Conservation (phyloP, 495 filamentous ascomycete species). For the Darksidea phi region DNA sequence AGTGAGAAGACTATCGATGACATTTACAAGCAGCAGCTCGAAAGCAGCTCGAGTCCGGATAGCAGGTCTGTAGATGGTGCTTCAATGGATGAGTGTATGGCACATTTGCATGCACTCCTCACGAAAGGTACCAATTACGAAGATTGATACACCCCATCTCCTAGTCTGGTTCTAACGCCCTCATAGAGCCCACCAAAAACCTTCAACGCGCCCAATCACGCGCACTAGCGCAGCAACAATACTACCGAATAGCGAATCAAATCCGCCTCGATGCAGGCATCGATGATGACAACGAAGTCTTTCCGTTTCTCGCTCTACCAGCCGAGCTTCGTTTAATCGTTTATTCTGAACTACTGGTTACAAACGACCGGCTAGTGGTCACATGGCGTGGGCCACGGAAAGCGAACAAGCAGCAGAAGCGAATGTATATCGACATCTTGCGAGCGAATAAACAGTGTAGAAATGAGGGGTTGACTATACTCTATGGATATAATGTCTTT, state of each 20-base stretch:
- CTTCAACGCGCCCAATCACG: background rate
- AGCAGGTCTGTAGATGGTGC: no score
- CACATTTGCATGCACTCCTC: conserved; percentile 19
- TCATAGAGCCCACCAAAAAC: background rate
- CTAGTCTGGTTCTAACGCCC: background rate
- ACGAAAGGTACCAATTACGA: background rate
- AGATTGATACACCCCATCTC: background rate
- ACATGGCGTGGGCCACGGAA: conserved; percentile 3
- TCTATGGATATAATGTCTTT: conserved; percentile 29
- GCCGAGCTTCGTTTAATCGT: conserved; percentile 20
- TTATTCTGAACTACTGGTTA: conserved; percentile 25
- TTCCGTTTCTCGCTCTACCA: conserved; percentile 24
- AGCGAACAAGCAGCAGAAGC: conserved; percentile 19
- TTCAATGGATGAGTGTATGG: conserved; percentile 5
- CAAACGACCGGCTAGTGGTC: conserved; percentile 15
- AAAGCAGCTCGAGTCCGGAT: no score
- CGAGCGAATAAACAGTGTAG: conserved; percentile 3
- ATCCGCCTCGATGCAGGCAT: background rate
- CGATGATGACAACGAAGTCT: background rate
- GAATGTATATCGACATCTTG: conserved; percentile 14
- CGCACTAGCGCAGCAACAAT: background rate
- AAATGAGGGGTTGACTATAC: conserved; percentile 6
- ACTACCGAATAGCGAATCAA: background rate
- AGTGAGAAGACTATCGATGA: no score
- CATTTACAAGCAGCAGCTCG: no score